Base-by-base conservation (phyloP, 768 basidiomycete species). In the Brasilioporus rufonigricans region DNA sequence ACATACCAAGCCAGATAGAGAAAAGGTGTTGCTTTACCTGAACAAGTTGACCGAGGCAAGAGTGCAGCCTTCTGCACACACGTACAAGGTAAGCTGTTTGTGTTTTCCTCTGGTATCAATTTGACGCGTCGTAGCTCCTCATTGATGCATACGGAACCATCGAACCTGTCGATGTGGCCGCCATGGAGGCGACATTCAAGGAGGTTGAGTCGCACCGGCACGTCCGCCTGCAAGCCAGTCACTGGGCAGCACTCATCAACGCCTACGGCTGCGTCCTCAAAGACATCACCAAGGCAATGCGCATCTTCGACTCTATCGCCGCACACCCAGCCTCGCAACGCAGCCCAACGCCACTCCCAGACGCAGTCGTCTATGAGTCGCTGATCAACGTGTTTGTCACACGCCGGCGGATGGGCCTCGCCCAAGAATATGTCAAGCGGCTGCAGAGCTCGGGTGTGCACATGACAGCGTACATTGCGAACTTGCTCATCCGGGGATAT, bases 381-480 rank as follows among this genome's bases (percentile, higher is more conserved):
- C 75, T 98, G 60, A 81, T 98, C 77, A 94, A 91, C 68, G 89
- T 89, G 27, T 74, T 95, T 39, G 85, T 93, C 44, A 86, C 84
- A 5, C 83, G 87, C 67, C 86, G 85, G 33, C 85, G 87, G 16
- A 77, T 87, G 49, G 93, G 94, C 59, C 81, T 94, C 44, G 79
- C 94, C 24, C 84, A 86, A 0, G 62, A 73, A 18, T 93, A 91
- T 66, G 69, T 88, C 33, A 67, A 73, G 31, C 81, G 82, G 53
- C 83, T 98, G 75, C 74, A 72, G 23, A 61, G 71, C 1, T 75
- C 80, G 7, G 83, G 84, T 31, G 83, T 94, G 9, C 88, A 89
- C 63, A 87, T 93, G 83, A 98, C 95, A 2, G 94, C 96, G 7
- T 99, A 99, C 71, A 90, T 98, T 60, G 89, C 88, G 26, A 98